phyloP scores from a whole-genome alignment of 139 green algal species.

The Micromonas commoda region DNA sequence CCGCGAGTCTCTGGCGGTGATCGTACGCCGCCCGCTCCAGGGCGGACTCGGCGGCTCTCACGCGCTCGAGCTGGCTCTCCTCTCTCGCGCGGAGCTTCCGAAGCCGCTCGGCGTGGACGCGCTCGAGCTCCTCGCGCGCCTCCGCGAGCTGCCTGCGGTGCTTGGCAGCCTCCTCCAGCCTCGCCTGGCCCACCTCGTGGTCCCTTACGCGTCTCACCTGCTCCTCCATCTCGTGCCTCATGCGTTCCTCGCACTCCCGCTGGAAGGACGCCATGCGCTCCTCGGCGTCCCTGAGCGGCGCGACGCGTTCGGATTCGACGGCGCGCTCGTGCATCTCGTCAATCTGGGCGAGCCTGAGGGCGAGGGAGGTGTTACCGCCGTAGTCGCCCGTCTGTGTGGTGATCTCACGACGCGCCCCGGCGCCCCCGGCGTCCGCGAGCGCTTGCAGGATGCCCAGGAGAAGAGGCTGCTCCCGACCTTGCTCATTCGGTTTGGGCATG shows the following conservation, averaged over 20 bases:
- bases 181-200: conserved; percentile 45
- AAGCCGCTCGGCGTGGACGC: conserved; percentile 45
- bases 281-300: conserved; percentile 29
- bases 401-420: not conserved
- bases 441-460: conserved; percentile 1
- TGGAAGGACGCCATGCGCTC: conserved; percentile 46
- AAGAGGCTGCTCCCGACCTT: no score
- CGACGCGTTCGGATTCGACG: not conserved
- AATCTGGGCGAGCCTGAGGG: not conserved
- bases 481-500: not conserved
- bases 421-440: not conserved
- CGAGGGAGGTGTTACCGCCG: not conserved
- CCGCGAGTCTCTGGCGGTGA: conserved; percentile 7
- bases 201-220: conserved; percentile 52
- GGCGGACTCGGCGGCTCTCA: conserved; percentile 26
- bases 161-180: conserved; percentile 50
- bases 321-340: not conserved
- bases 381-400: not conserved
- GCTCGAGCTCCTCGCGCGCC: conserved; percentile 41
- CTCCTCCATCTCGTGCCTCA: conserved; percentile 36
- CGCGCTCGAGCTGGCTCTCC: conserved; percentile 40
- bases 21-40: conserved; percentile 45
- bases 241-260: conserved; percentile 46
- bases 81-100: conserved; percentile 43
- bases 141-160: conserved; percentile 31